These are phyloP conservation scores for Candida namnaoensis DNA, from an alignment of 805 yeast species.

Conservation along the genomic window DNA sequence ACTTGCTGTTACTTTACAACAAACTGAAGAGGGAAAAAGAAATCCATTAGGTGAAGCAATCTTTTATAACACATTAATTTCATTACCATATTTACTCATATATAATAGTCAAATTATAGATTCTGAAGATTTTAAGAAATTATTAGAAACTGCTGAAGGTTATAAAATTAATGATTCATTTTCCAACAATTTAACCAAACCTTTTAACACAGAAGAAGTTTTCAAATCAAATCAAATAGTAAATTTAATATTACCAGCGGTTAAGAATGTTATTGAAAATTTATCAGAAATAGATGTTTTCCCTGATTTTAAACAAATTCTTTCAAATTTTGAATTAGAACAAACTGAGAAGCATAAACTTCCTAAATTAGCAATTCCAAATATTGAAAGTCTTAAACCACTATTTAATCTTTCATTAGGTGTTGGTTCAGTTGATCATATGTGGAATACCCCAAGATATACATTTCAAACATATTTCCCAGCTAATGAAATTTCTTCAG, in stretches of 20 bases:
- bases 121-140: conserved; percentile 27
- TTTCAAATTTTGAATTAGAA: conserved; percentile 8
- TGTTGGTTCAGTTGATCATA: conserved; percentile 47
- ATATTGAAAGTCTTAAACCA: conserved; percentile 23
- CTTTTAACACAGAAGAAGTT: conserved; percentile 27
- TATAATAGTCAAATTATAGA: conserved; percentile 25
- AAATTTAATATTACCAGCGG: conserved; percentile 43
- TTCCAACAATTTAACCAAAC: conserved; percentile 15
- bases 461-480: conserved; percentile 53
- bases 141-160: conserved; percentile 35
- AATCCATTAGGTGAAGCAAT: conserved; percentile 60
- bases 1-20: conserved; percentile 49
- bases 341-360: conserved; percentile 10
- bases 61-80: conserved; percentile 49
- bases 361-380: conserved; percentile 24
- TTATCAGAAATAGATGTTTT: conserved; percentile 31
- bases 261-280: conserved; percentile 29
- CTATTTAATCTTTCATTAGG: conserved; percentile 24
- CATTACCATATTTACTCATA: conserved; percentile 56
- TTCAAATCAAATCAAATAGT: conserved; percentile 42
- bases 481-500: conserved; percentile 53
- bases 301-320: conserved; percentile 21
- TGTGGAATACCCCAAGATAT: conserved; percentile 61
- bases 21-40: conserved; percentile 25
- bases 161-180: conserved; percentile 21